These are phyloP conservation scores for Lepidium didymum DNA, from an alignment of 345 rosid genomes.

Conservation along the genomic window DNA sequence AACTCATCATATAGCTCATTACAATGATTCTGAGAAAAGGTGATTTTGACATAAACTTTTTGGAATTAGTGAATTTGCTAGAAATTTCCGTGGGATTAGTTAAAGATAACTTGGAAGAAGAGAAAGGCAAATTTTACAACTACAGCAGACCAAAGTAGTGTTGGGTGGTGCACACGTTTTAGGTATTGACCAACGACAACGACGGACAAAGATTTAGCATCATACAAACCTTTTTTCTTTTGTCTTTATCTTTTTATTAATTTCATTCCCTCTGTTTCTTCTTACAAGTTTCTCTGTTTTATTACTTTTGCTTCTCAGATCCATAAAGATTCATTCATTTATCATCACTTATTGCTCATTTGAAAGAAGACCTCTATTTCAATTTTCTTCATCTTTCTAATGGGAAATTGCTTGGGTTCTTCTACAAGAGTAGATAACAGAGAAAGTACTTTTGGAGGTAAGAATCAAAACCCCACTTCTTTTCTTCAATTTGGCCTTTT, in stretches of 20 bases:
- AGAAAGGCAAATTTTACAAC: not conserved
- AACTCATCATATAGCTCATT: not conserved
- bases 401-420: constrained; percentile 67
- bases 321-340: not conserved
- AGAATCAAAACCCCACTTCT: not conserved
- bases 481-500: not conserved
- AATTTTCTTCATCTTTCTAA: constrained; percentile 10
- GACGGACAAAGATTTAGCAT: constrained; percentile 6
- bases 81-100: constrained; percentile 4
- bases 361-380: not conserved
- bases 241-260: no score
- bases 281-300: constrained; percentile 3
- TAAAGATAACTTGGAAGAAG: not conserved
- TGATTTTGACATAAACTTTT: not conserved
- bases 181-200: constrained; percentile 14
- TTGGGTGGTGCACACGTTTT: constrained; percentile 26
- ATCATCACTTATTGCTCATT: not conserved
- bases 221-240: not conserved
- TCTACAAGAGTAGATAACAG: constrained; percentile 49
- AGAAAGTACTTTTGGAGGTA: constrained; percentile 37
- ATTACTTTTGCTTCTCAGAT: not conserved
- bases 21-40: not conserved
- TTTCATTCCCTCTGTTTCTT: constrained; percentile 14
- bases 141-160: constrained; percentile 19
- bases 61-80: not conserved